A percentile compares a stretch with the other conserved stretches of the same genome.
Conservation (phyloP, 176 grass and related monocot species). For the Phoenix dactylifera region DNA sequence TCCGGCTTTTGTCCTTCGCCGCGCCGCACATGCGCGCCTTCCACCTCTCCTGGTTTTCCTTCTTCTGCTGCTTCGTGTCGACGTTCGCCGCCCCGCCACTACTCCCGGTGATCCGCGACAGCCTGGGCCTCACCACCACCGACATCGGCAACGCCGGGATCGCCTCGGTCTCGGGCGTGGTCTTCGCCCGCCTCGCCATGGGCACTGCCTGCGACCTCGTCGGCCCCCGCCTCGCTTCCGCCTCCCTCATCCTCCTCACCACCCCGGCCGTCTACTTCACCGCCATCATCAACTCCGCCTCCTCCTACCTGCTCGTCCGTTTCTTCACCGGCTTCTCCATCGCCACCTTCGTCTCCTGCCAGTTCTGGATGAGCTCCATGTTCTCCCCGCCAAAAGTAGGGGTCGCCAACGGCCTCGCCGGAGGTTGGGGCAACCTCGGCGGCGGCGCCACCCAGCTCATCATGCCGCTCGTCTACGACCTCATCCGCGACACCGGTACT, state of each 20-base stretch:
- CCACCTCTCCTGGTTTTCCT: slow-evolving; percentile 97
- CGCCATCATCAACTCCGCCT: slow-evolving; percentile 43
- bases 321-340: slow-evolving; percentile 97
- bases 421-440: slow-evolving; percentile 94
- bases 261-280: slow-evolving; percentile 76
- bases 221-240: slow-evolving; percentile 68
- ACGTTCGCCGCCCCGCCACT: slow-evolving; percentile 84
- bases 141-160: slow-evolving; percentile 96
- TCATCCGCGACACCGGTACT: slow-evolving; percentile 45
- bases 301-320: slow-evolving; percentile 56
- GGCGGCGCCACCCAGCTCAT: slow-evolving; percentile 84
- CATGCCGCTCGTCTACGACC: slow-evolving; percentile 75
- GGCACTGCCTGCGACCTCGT: slow-evolving; percentile 86
- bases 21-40: slow-evolving; percentile 83
- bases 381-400: slow-evolving; percentile 77
- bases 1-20: slow-evolving; percentile 80
- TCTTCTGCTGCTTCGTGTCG: slow-evolving; percentile 95
- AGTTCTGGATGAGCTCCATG: slow-evolving; percentile 99
- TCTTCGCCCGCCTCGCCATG: slow-evolving; percentile 89
- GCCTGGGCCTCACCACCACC: slow-evolving; percentile 58
- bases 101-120: slow-evolving; percentile 80
- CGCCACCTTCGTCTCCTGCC: slow-evolving; percentile 80
- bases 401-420: slow-evolving; percentile 70
- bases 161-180: slow-evolving; percentile 76
- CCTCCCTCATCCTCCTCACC: slow-evolving; percentile 65